Conservation (phyloP, 495 filamentous ascomycete genomes). For the Podospora pseudocomata region DNA sequence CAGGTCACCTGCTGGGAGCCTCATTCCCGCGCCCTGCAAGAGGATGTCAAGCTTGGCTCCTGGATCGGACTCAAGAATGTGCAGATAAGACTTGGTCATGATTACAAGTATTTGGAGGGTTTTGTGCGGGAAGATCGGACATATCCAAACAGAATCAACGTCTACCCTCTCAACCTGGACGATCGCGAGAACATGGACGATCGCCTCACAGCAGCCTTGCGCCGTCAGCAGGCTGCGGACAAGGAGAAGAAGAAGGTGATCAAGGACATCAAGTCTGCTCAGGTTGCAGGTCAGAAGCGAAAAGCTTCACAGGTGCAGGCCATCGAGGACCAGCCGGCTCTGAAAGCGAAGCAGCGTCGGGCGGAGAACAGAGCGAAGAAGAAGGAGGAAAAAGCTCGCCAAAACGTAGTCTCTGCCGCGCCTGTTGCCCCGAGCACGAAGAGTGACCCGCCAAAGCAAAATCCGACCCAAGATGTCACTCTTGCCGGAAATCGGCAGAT, state of each 20-base stretch:
- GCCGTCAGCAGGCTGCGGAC: conserved; percentile 60
- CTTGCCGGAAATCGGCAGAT: conserved; percentile 40
- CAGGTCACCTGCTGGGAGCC: conserved; percentile 68
- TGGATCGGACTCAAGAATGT: conserved; percentile 70
- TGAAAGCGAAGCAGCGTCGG: conserved; percentile 25
- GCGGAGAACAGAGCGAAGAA: conserved; percentile 2
- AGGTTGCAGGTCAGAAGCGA: conserved; percentile 28
- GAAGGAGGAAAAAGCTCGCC: not conserved
- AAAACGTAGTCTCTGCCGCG: not conserved
- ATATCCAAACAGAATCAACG: conserved; percentile 48
- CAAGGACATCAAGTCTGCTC: conserved; percentile 32
- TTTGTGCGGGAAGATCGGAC: conserved; percentile 60
- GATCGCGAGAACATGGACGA: conserved; percentile 44
- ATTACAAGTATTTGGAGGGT: conserved; percentile 63
- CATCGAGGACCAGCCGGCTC: conserved; percentile 24
- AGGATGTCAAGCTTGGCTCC: conserved; percentile 52
- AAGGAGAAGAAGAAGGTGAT: conserved; percentile 49
- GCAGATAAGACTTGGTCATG: conserved; percentile 57
- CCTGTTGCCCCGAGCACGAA: not conserved
- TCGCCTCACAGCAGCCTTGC: conserved; percentile 57
- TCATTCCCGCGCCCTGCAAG: conserved; percentile 55
- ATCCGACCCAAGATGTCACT: conserved; percentile 8
- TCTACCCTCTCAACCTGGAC: conserved; percentile 37
- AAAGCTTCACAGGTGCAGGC: conserved; percentile 15
- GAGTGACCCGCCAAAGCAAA: not conserved